A percentile compares a stretch with the other conserved stretches of the same genome.
phyloP scores from a whole-genome alignment of 257 asterid species.

The Agastache rugosa region DNA sequence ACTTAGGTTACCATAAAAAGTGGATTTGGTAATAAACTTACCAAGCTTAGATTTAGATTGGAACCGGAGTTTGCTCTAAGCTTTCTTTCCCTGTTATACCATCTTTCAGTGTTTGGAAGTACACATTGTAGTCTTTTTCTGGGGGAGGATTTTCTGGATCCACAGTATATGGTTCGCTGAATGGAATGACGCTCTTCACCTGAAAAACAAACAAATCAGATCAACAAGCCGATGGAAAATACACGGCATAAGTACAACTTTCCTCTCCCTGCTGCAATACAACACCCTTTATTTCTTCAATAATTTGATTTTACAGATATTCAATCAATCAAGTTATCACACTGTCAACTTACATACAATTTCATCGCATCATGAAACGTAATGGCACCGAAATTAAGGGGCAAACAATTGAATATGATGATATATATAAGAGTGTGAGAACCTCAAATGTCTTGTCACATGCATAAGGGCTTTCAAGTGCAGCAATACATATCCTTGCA shows the following conservation, averaged over 20 bases:
- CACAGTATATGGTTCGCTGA: conserved; percentile 90
- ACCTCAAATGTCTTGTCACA: conserved; percentile 96
- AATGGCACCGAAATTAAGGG: background rate
- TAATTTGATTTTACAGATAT: no score
- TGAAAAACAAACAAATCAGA: conserved; percentile 35
- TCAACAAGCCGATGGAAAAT: background rate
- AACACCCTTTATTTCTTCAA: no score
- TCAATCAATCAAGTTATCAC: no score
- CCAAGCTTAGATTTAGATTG: conserved; percentile 51
- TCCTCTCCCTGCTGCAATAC: background rate
- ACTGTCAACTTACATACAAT: no score
- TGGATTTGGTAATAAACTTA: conserved; percentile 24
- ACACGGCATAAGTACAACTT: background rate
- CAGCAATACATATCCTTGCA: conserved; percentile 89
- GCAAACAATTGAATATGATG: background rate
- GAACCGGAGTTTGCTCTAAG: conserved; percentile 69
- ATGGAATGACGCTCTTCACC: conserved; percentile 93
- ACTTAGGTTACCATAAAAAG: background rate
- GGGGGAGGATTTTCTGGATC: conserved; percentile 96
- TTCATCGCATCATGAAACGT: background rate
- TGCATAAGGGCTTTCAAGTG: conserved; percentile 86
- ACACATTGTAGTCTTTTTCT: conserved; percentile 80
- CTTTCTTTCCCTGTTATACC: conserved; percentile 95
- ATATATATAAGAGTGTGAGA: conserved; percentile 6
- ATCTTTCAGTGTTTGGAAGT: conserved; percentile 74